Evolutionary conservation across 2,329 filamentous ascomycete genomes (phyloP).

Genomic region (Tolypocladium capitatum): DNA sequence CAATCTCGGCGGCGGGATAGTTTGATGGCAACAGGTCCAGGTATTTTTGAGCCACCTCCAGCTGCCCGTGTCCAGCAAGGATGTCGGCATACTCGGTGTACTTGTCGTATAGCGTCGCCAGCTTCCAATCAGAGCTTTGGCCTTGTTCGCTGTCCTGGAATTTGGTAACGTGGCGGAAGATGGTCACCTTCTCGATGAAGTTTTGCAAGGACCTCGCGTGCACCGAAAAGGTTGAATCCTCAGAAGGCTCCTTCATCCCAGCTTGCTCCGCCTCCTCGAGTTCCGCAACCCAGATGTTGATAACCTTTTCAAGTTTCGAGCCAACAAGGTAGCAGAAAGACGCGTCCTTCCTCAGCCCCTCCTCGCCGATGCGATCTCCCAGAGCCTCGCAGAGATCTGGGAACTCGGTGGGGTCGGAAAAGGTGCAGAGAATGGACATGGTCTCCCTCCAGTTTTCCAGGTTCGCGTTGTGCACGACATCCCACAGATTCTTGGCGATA

Average conservation of each 20-base stretch:
- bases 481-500: conserved; percentile 94
- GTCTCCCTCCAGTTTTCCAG: conserved; percentile 91
- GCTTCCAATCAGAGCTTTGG: conserved; percentile 73
- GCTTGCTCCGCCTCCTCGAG: conserved; percentile 72
- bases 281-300: conserved; percentile 85
- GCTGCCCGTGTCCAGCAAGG: conserved; percentile 75
- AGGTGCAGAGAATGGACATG: conserved; percentile 92
- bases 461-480: conserved; percentile 92
- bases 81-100: conserved; percentile 97
- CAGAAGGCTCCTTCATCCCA: conserved; percentile 52
- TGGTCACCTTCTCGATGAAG: conserved; percentile 95
- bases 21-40: conserved; percentile 71
- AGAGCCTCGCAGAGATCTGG: conserved; percentile 89
- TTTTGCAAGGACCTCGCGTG: conserved; percentile 80
- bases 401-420: conserved; percentile 82
- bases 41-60: conserved; percentile 81
- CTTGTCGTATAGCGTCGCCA: conserved; percentile 78
- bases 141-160: conserved; percentile 69
- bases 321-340: conserved; percentile 94
- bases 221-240: conserved; percentile 78
- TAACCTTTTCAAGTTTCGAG: conserved; percentile 94
- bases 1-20: conserved; percentile 78
- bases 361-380: conserved; percentile 77
- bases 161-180: conserved; percentile 88
- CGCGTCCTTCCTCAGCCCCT: conserved; percentile 70